A percentile compares a stretch with the other conserved stretches of the same genome.
phyloP scores from a whole-genome alignment of 2,329 filamentous ascomycete genomes.

The Colletotrichum tamarilloi region DNA sequence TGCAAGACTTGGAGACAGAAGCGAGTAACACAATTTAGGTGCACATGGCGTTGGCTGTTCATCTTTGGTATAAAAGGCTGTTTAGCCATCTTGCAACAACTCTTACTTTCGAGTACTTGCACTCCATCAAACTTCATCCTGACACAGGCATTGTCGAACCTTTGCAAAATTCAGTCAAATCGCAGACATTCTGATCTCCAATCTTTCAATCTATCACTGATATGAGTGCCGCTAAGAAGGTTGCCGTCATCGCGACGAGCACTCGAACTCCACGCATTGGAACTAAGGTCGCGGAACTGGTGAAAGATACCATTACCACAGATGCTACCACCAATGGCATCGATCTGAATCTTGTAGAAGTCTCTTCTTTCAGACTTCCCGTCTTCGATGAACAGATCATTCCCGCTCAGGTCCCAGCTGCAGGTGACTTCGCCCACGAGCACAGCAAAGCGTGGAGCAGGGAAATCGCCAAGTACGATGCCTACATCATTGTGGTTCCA shows the following conservation, averaged over 20 bases:
- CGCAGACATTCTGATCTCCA: no score
- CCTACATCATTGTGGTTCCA: constrained; percentile 56
- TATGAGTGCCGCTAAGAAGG: constrained; percentile 24
- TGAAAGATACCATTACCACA: constrained; percentile 43
- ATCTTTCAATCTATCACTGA: background rate
- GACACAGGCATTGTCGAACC: no score
- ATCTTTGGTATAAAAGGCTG: no score
- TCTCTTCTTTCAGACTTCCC: constrained; percentile 54
- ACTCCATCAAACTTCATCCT: no score
- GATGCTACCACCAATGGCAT: constrained; percentile 36
- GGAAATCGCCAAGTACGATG: constrained; percentile 54
- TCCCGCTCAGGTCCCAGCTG: constrained; percentile 50
- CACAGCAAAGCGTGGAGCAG: constrained; percentile 57
- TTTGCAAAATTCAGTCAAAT: background rate
- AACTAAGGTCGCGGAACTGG: constrained; percentile 46
- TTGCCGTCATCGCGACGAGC: constrained; percentile 52
- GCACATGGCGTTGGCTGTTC: no score
- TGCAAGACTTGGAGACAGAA: background rate
- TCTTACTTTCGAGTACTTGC: background rate
- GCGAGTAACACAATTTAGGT: no score
- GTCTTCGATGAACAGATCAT: constrained; percentile 55
- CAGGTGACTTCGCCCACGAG: constrained; percentile 50
- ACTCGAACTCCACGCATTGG: constrained; percentile 48
- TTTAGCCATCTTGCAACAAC: no score
- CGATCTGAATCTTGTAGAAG: constrained; percentile 46